Conservation (phyloP, 257 asterid genomes). For the Mentha longifolia region DNA sequence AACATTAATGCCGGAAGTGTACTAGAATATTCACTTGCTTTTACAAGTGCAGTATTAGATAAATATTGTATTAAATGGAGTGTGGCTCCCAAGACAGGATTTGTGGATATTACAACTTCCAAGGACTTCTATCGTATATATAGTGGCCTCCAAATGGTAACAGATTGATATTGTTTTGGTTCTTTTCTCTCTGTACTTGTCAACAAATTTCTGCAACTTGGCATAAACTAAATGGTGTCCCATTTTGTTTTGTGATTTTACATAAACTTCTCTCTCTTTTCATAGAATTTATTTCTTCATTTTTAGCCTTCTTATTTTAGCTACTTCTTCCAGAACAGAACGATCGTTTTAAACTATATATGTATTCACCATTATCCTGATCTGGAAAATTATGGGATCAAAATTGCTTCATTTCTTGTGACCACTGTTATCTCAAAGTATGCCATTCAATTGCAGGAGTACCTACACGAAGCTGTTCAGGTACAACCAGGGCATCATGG, state of each 20-base stretch:
- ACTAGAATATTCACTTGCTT: slow-evolving; percentile 95
- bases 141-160: slow-evolving; percentile 93
- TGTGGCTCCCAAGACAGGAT: slow-evolving; percentile 88
- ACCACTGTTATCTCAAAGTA: slow-evolving; percentile 10
- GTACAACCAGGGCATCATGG: slow-evolving; percentile 68
- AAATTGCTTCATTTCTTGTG: not conserved
- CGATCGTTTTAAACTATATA: no score
- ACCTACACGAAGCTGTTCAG: slow-evolving; percentile 68
- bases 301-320: not conserved
- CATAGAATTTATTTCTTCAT: not conserved
- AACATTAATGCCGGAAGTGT: slow-evolving; percentile 94
- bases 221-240: not conserved
- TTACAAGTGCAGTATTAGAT: slow-evolving; percentile 95
- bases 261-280: not conserved
- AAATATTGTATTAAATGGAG: slow-evolving; percentile 97
- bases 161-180: slow-evolving; percentile 26
- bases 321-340: no score
- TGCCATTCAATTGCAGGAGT: slow-evolving; percentile 61
- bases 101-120: slow-evolving; percentile 92
- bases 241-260: not conserved
- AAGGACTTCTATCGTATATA: slow-evolving; percentile 93
- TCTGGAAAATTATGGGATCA: not conserved
- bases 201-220: slow-evolving; percentile 1
- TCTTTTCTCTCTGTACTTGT: slow-evolving; percentile 1
- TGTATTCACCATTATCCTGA: no score